These are phyloP conservation scores for Penicillium verrucosum DNA, from an alignment of 2,329 filamentous ascomycete species.

Conservation along the genomic window DNA sequence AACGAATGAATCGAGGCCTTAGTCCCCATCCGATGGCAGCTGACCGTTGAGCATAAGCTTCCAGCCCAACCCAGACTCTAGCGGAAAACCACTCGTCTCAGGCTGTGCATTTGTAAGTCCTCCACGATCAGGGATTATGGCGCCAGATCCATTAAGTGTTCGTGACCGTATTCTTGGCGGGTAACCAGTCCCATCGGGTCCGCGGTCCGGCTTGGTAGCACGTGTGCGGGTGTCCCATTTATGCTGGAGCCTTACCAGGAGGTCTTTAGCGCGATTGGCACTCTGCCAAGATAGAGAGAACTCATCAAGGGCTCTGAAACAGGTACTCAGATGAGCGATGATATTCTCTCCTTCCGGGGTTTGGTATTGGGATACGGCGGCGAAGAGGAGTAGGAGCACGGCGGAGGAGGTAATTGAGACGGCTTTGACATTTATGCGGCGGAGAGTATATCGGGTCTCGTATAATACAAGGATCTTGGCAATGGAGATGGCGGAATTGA, in stretches of 20 bases:
- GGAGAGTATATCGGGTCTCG: slow-evolving; percentile 14
- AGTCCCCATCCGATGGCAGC: neutral
- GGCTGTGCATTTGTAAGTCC: neutral
- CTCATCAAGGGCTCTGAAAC: slow-evolving; percentile 18
- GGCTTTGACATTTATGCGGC: slow-evolving; percentile 15
- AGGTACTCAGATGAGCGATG: slow-evolving; percentile 5
- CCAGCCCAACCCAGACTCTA: slow-evolving; percentile 3
- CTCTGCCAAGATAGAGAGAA: slow-evolving; percentile 17
- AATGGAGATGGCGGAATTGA: slow-evolving; percentile 16
- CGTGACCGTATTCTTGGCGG: slow-evolving; percentile 1
- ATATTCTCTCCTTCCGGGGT: slow-evolving; percentile 5
- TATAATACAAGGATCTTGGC: slow-evolving; percentile 14
- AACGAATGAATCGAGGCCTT: slow-evolving; percentile 1
- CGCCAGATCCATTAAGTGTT: neutral
- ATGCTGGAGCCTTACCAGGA: slow-evolving; percentile 9
- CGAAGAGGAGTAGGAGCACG: slow-evolving; percentile 17
- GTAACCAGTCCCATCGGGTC: neutral
- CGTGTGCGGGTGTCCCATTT: slow-evolving; percentile 13
- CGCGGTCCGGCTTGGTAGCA: neutral
- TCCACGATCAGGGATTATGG: neutral
- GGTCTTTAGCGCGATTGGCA: slow-evolving; percentile 12
- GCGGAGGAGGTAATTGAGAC: slow-evolving; percentile 20
- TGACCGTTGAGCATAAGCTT: slow-evolving; percentile 5
- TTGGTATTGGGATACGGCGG: slow-evolving; percentile 8
- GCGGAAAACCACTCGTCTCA: neutral